Conservation (phyloP, 1,284 basidiomycete species). For the Malassezia furfur region DNA sequence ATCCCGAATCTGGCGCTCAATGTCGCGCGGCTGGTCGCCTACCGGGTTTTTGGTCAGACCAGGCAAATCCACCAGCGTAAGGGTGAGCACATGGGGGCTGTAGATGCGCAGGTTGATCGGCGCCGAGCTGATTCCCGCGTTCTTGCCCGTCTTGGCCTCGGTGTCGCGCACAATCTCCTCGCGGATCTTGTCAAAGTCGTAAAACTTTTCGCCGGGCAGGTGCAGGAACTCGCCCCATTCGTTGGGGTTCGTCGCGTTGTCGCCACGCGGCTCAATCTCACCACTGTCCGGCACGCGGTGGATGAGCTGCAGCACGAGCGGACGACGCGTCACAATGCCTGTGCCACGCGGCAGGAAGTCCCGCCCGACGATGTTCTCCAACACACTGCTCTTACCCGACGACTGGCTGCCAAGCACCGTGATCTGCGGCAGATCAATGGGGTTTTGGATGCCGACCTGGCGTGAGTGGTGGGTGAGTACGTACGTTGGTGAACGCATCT, state of each 20-base stretch:
- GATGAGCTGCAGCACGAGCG: conserved; percentile 87
- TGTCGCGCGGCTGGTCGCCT: conserved; percentile 92
- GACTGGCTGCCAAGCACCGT: conserved; percentile 50
- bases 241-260: conserved; percentile 65
- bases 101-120: conserved; percentile 95
- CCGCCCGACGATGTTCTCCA: conserved; percentile 86
- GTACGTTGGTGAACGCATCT: conserved; percentile 32
- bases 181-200: conserved; percentile 91
- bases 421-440: conserved; percentile 55
- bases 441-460: conserved; percentile 39
- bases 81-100: conserved; percentile 89
- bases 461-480: conserved; percentile 3
- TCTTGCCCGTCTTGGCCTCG: conserved; percentile 93
- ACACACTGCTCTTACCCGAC: conserved; percentile 53
- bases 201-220: conserved; percentile 89
- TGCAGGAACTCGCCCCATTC: conserved; percentile 96
- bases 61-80: conserved; percentile 92
- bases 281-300: conserved; percentile 56
- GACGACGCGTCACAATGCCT: conserved; percentile 92
- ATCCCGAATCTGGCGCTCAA: conserved; percentile 92
- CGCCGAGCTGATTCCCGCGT: conserved; percentile 71
- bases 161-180: conserved; percentile 94
- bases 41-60: conserved; percentile 92
- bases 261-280: conserved; percentile 35
- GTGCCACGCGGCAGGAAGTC: conserved; percentile 79